A percentile compares a stretch with the other conserved stretches of the same genome.
Conservation (phyloP, 352 stramenopile genomes). For the Pythium phragmiticola region DNA sequence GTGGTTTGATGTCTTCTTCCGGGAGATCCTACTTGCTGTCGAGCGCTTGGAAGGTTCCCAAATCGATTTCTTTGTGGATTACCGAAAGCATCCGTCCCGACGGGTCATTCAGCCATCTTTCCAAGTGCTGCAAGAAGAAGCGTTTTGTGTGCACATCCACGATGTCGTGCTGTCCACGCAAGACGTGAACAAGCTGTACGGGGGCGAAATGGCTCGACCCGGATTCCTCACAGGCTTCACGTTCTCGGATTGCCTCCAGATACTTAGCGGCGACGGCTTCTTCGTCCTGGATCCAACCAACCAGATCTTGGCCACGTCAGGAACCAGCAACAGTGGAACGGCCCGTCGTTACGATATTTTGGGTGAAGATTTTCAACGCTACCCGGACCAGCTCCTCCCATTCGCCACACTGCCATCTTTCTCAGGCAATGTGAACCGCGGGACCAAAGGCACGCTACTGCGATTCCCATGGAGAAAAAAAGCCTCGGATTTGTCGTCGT, state of each 20-base stretch:
- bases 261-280: constrained; percentile 70
- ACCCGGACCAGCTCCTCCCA: constrained; percentile 71
- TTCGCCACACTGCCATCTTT: constrained; percentile 68
- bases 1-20: constrained; percentile 53
- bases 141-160: constrained; percentile 72
- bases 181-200: constrained; percentile 55
- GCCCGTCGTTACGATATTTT: constrained; percentile 64
- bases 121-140: constrained; percentile 65
- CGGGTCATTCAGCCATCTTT: constrained; percentile 73
- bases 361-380: constrained; percentile 58
- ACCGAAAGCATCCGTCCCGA: constrained; percentile 57
- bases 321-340: constrained; percentile 11
- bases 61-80: constrained; percentile 71
- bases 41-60: constrained; percentile 53
- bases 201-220: constrained; percentile 44
- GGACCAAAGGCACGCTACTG: constrained; percentile 59
- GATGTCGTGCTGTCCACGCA: constrained; percentile 45
- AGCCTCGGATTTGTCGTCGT: constrained; percentile 39
- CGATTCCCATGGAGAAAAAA: constrained; percentile 66
- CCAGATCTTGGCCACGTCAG: constrained; percentile 7
- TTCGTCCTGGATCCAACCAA: constrained; percentile 71
- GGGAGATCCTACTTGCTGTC: constrained; percentile 56
- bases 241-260: constrained; percentile 75
- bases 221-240: constrained; percentile 63
- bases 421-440: constrained; percentile 47